Evolutionary conservation across 2,329 filamentous ascomycete genomes (phyloP).

Genomic region (Colletotrichum spaethianum): DNA sequence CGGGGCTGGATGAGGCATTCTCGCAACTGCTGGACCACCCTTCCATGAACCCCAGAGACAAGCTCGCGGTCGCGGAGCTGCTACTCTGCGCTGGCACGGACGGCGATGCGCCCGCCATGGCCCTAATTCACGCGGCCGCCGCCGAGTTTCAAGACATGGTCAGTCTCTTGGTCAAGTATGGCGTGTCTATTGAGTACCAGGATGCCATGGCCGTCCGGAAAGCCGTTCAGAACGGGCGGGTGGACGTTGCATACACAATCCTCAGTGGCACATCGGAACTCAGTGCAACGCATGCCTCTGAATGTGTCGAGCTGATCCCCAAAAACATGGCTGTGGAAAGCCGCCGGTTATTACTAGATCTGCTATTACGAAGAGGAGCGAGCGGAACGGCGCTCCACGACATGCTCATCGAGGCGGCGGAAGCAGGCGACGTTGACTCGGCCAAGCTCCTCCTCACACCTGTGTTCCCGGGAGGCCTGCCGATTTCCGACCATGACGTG

Average conservation of each 20-base stretch:
- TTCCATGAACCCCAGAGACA: conserved; percentile 63
- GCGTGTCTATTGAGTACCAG: conserved; percentile 69
- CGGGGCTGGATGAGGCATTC: conserved; percentile 66
- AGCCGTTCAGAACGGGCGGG: conserved; percentile 62
- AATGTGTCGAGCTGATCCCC: conserved; percentile 64
- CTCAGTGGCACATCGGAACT: conserved; percentile 60
- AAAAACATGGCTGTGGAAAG: conserved; percentile 62
- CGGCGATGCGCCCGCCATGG: conserved; percentile 64
- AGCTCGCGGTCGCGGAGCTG: conserved; percentile 67
- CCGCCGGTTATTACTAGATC: conserved; percentile 59
- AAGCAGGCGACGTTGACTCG: conserved; percentile 63
- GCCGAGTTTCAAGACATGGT: conserved; percentile 69
- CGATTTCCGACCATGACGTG: conserved; percentile 37
- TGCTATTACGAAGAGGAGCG: conserved; percentile 67
- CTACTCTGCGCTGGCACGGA: conserved; percentile 71
- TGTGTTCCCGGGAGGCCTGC: conserved; percentile 57
- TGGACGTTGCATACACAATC: conserved; percentile 63
- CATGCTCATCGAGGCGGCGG: conserved; percentile 64
- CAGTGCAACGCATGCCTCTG: conserved; percentile 62
- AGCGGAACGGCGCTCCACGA: conserved; percentile 62
- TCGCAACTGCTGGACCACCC: conserved; percentile 60
- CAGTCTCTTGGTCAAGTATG: conserved; percentile 65
- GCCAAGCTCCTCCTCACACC: conserved; percentile 65
- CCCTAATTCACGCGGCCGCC: conserved; percentile 63
- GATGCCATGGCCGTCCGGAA: conserved; percentile 64